Base-by-base conservation (phyloP, 2,329 filamentous ascomycete genomes). In the Fusarium irregulare region DNA sequence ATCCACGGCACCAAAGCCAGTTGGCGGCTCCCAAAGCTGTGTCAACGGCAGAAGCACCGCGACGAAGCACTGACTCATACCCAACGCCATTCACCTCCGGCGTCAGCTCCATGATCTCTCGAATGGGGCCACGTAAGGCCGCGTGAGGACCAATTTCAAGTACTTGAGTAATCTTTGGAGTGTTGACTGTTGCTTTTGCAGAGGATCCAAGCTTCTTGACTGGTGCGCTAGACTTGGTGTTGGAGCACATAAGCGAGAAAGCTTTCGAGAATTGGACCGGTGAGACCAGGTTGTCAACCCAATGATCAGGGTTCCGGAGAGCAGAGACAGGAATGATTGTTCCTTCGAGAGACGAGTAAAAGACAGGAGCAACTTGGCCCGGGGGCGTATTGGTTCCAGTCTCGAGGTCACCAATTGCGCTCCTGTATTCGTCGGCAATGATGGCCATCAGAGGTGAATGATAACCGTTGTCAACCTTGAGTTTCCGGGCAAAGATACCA, bases 361-460 rank as follows among this genome's bases (percentile, higher is more conserved):
- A 66, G 25, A 48, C 23, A 7, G 54, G 54, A 14, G 23, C 6
- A 18, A 11, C 44, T 4, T 51, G 16, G 12, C 28, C 28, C 32
- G 25, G 14, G 8, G 27, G 25, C 2, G 14, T 12, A 6, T 21
- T 49, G 28, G 13, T 32, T 48, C 51, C 60, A 32, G 46, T 7
- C 28, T 61, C 32, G 11, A 70, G 34, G 20, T 58, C 47, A 25
- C 48, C 40, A 11, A 54, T 28, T 7, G 13, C 16, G 8, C 40
- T 42, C 8, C 30, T 34, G 44, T 64, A 64, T 4, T 56, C 40
- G 2, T 55, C 61, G 12, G 61, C 42, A n/a, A 64, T 61, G 3
- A 18, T 20, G 10, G 20, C 21, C 84, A 87, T 86, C 63, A 84
- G 82, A 56, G 82, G 80, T 0, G 84, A 86, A 66, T 87, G 85